Evolutionary conservation across 139 green algal genomes (phyloP), one percentile per base, ranked within the genome.

Genomic region (Chlamydomonas sphaeroides): DNA sequence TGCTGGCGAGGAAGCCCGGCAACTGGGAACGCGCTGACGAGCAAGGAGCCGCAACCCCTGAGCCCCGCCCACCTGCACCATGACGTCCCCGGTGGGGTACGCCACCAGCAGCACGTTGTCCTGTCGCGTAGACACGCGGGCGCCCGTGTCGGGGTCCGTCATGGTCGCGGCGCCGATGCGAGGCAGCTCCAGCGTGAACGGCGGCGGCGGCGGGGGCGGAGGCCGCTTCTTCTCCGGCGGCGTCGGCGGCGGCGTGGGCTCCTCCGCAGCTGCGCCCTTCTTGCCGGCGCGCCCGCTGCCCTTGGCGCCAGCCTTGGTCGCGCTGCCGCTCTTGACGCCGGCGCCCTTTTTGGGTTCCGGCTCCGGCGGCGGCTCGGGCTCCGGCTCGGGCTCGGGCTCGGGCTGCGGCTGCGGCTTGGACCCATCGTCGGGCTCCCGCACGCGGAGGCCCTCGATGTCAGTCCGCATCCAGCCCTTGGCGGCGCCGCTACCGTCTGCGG

Each of bases 31-130:
- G n/a, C n/a, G n/a, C n/a, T n/a, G n/a, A n/a, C n/a, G n/a, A 18
- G 15, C 66, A 73, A 35, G 36, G 20, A 73, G 10, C 5, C 66
- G 45, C 45, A 53, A 53, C 45, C 14, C n/a, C 68, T n/a, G n/a
- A 36, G 14, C n/a, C 49, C 11, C 81, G 0, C n/a, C n/a, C 63
- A 86, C 81, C 80, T 80, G 83, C 77, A 89, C 72, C 38, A 91
- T n/a, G 18, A 69, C 53, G 67, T 85, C 78, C 18, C 84, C 88
- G 4, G 76, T 57, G 0, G 75, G 70, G 69, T 91, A 91, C 7
- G 57, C 33, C 35, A 91, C 65, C 21, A 86, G 45, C 84, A 88
- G 83, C 3, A 91, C 78, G 51, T 86, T 78, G 65, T 91, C 84
- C 74, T 80, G 65, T 5, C 88, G 80, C 10, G 78, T 84, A 0